These are phyloP conservation scores for Madurella mycetomatis DNA, from an alignment of 2,329 filamentous ascomycete genomes.

Conservation along the genomic window DNA sequence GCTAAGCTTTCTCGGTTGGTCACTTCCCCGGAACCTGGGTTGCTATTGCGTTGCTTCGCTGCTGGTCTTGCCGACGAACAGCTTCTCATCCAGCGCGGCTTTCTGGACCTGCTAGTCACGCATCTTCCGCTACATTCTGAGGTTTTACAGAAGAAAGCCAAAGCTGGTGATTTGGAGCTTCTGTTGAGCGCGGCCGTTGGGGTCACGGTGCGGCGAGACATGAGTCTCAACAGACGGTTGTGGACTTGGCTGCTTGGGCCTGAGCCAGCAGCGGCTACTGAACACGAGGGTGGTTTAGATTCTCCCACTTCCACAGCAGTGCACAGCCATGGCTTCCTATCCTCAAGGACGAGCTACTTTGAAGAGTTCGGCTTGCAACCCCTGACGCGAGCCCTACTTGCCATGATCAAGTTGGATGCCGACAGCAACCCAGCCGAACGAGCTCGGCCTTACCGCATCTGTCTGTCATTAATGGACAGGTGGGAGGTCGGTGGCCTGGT, in stretches of 20 bases:
- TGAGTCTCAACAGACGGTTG: constrained; percentile 92
- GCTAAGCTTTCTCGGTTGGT: constrained; percentile 60
- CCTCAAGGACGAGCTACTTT: constrained; percentile 74
- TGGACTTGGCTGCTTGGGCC: constrained; percentile 96
- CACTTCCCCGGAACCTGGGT: constrained; percentile 82
- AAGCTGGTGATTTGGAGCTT: constrained; percentile 70
- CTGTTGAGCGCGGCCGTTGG: constrained; percentile 78
- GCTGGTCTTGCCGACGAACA: constrained; percentile 85
- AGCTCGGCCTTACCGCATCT: constrained; percentile 84
- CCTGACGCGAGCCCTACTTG: constrained; percentile 68
- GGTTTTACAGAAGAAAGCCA: constrained; percentile 72
- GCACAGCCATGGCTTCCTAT: constrained; percentile 42
- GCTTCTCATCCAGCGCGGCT: constrained; percentile 86
- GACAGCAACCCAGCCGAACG: constrained; percentile 57
- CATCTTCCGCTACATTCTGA: constrained; percentile 81
- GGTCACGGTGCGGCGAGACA: constrained; percentile 85
- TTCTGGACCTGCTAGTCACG: constrained; percentile 85
- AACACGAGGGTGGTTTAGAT: constrained; percentile 45
- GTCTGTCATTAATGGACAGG: constrained; percentile 92
- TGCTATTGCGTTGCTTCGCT: constrained; percentile 86
- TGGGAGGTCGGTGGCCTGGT: constrained; percentile 95
- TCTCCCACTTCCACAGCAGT: constrained; percentile 41
- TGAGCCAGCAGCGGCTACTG: constrained; percentile 45
- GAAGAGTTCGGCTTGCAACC: constrained; percentile 71
- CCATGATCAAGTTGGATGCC: constrained; percentile 62